Evolutionary conservation across 2,329 filamentous ascomycete genomes (phyloP).

Genomic region (Septoria petroselini): DNA sequence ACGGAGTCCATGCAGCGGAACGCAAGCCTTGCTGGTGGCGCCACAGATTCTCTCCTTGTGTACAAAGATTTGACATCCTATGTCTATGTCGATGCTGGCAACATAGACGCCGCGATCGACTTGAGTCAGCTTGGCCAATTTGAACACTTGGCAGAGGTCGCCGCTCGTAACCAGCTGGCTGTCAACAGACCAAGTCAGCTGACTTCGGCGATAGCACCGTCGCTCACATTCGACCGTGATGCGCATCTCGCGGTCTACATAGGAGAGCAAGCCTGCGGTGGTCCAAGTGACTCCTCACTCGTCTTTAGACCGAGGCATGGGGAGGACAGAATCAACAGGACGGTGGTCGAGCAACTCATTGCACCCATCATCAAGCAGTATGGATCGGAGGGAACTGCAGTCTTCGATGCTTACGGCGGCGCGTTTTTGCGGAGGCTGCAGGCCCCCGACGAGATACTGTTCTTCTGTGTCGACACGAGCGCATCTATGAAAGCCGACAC

Average conservation of each 20-base stretch:
- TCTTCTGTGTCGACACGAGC: slow-evolving; percentile 40
- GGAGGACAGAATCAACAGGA: slow-evolving; percentile 37
- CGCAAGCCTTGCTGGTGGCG: slow-evolving; percentile 30
- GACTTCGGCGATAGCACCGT: slow-evolving; percentile 34
- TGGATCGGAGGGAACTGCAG: slow-evolving; percentile 36
- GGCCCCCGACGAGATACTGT: slow-evolving; percentile 37
- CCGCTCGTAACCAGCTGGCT: slow-evolving; percentile 34
- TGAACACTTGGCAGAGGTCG: slow-evolving; percentile 34
- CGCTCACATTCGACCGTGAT: slow-evolving; percentile 38
- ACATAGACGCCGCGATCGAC: slow-evolving; percentile 22
- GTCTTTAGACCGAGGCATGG: slow-evolving; percentile 37
- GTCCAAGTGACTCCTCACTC: slow-evolving; percentile 36
- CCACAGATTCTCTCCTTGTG: slow-evolving; percentile 23
- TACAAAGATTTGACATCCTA: slow-evolving; percentile 24
- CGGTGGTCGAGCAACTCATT: slow-evolving; percentile 39
- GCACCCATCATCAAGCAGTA: slow-evolving; percentile 36
- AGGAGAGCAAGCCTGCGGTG: slow-evolving; percentile 37
- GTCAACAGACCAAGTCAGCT: slow-evolving; percentile 34
- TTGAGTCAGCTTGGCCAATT: slow-evolving; percentile 30
- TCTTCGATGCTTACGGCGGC: slow-evolving; percentile 39
- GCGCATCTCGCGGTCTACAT: slow-evolving; percentile 39
- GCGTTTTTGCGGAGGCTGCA: slow-evolving; percentile 30
- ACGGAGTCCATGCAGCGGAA: slow-evolving; percentile 4
- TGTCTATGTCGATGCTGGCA: slow-evolving; percentile 25
- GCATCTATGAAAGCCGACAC: slow-evolving; percentile 35